Conservation (phyloP, 257 asterid genomes). For the Ehretia macrophylla region DNA sequence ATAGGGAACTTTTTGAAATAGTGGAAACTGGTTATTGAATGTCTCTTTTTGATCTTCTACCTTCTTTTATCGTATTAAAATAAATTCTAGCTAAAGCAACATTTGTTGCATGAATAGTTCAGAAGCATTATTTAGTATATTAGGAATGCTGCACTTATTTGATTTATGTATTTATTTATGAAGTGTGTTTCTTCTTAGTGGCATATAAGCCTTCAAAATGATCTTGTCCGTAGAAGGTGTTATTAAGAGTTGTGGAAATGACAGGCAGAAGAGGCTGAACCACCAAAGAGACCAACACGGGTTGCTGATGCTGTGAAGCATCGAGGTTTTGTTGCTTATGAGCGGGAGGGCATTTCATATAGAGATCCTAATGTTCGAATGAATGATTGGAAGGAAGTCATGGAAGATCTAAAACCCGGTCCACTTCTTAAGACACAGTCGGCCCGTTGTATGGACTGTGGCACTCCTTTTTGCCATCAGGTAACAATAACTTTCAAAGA, state of each 20-base stretch:
- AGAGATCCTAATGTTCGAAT: slow-evolving; percentile 79
- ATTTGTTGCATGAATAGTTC: no score
- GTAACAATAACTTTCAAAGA: slow-evolving; percentile 23
- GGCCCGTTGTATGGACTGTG: slow-evolving; percentile 99
- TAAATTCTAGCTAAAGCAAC: no score
- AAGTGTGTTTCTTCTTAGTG: no score
- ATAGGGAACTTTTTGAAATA: no score
- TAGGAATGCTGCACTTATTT: no score
- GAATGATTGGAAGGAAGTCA: slow-evolving; percentile 91
- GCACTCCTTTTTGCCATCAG: slow-evolving; percentile 99
- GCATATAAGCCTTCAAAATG: not conserved
- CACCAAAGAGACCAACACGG: slow-evolving; percentile 56
- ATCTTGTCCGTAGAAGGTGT: not conserved
- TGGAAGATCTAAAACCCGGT: slow-evolving; percentile 77
- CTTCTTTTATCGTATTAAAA: no score
- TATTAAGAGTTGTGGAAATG: slow-evolving; percentile 11
- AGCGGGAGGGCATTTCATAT: slow-evolving; percentile 78
- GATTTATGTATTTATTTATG: no score
- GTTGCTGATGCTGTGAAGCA: slow-evolving; percentile 75
- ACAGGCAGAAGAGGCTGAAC: slow-evolving; percentile 49
- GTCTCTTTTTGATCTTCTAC: no score
- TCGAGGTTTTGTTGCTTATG: slow-evolving; percentile 91
- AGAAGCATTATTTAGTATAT: no score
- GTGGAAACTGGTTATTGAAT: no score
- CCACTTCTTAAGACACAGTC: slow-evolving; percentile 90